Evolutionary conservation across 192 early-diverging fungal genomes (phyloP), one percentile per base, ranked within the genome.

Genomic region (Coemansia javaensis): DNA sequence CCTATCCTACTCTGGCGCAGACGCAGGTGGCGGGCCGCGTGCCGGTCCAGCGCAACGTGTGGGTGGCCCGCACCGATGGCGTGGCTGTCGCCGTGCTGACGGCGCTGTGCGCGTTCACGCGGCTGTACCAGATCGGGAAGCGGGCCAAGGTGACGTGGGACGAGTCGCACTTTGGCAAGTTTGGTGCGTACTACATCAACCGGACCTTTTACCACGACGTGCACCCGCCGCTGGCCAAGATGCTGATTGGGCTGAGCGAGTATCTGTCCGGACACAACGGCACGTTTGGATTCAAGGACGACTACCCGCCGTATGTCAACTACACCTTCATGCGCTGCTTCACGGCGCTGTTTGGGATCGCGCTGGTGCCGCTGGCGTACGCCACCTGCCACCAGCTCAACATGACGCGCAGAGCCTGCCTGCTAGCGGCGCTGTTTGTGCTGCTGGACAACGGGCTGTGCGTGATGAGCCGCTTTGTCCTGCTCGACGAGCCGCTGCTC

Each of bases 141-240:
- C 41, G 52, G 16, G 49, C 45, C 6, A 12, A 22, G 25, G 79
- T 85, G 17, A 75, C 78, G 10, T 88, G 84, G 84, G 86, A 88
- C 46, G 86, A 88, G 63, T 74, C 77, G 55, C 53, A 63, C 41
- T 55, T 61, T 43, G 56, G 44, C 21, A 58, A 91, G 77, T 98
- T 97, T 59, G 91, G 85, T 15, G 86, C 85, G 13, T 75, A 88
- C 60, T 98, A 98, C 72, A 57, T 98, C 36, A 91, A 93, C 45
- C 76, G 85, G 13, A 84, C 83, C 32, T 98, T 94, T 51, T 97
- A 97, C 52, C 91, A 91, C 60, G 95, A 98, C 67, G 91, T 98
- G 2, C 95, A 98, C 59, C 95, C 95, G 13, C 95, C 95, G 6
- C 75, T 96, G 24, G 85, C 84, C 20, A 88, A 88, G 66, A 80